Percentiles rank a stretch among this genome's conserved stretches.
Conservation (phyloP, 768 basidiomycete species). For the Mycena crocata region DNA sequence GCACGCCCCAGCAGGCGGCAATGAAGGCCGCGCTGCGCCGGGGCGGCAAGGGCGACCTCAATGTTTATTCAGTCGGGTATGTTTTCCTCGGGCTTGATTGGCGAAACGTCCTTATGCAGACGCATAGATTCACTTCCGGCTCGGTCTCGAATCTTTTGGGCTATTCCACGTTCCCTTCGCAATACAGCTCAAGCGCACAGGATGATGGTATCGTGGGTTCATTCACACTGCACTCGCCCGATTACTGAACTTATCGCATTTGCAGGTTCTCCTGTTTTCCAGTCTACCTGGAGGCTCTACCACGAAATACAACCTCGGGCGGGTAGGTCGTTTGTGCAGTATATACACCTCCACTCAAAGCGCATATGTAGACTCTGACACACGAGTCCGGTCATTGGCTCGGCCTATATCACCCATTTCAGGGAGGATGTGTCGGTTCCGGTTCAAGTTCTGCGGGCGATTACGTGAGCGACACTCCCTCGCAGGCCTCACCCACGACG, state of each 20-base stretch:
- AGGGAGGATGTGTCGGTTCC: constrained; percentile 44
- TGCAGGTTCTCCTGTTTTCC: constrained; percentile 49
- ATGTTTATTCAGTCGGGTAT: too few relatives aligned
- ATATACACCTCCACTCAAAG: constrained; percentile 16
- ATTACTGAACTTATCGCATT: background rate
- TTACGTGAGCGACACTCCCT: constrained; percentile 42
- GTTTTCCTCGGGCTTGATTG: too few relatives aligned
- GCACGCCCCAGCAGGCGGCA: constrained; percentile 49
- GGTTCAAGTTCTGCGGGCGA: constrained; percentile 42
- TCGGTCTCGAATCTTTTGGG: constrained; percentile 59
- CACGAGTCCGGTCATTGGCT: constrained; percentile 75
- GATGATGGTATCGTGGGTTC: constrained; percentile 59
- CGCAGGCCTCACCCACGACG: constrained; percentile 38
- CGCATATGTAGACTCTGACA: constrained; percentile 59
- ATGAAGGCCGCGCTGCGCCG: constrained; percentile 61
- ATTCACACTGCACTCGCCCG: too few relatives aligned
- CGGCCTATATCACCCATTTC: constrained; percentile 70
- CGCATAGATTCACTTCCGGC: constrained; percentile 50
- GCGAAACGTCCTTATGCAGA: background rate
- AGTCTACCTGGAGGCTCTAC: constrained; percentile 56
- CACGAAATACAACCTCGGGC: constrained; percentile 55
- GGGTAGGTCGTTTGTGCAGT: constrained; percentile 35
- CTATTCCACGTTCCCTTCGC: constrained; percentile 64
- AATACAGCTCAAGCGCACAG: constrained; percentile 49
- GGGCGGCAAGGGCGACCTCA: too few relatives aligned